Evolutionary conservation across 495 filamentous ascomycete genomes (phyloP).

Genomic region (Aspergillus baeticus): DNA sequence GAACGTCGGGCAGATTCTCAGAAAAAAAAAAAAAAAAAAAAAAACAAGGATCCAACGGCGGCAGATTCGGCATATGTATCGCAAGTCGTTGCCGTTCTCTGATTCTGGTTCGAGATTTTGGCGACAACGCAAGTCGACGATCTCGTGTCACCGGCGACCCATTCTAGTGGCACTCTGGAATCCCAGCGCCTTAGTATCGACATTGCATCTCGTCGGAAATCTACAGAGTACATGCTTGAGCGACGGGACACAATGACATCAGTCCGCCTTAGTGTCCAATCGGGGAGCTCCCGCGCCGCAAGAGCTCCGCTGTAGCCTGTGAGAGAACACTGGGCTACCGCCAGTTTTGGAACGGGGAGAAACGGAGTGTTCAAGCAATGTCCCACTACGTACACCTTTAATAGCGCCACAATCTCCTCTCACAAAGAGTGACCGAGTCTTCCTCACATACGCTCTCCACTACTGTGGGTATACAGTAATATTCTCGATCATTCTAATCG

Average conservation of each 20-base stretch:
- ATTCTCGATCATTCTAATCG: background rate
- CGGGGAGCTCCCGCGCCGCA: background rate
- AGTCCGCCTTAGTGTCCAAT: background rate
- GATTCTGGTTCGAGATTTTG: background rate
- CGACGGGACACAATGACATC: slow-evolving; percentile 1
- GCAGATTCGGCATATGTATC: background rate
- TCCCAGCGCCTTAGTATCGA: too few relatives aligned
- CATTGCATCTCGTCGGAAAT: too few relatives aligned
- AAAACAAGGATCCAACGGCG: background rate
- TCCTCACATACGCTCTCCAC: background rate
- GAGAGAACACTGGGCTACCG: background rate
- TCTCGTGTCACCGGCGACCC: background rate
- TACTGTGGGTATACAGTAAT: background rate
- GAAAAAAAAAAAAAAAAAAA: background rate
- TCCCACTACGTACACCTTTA: background rate
- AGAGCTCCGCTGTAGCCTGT: too few relatives aligned
- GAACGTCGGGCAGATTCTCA: background rate
- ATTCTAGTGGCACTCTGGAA: background rate
- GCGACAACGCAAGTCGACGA: background rate
- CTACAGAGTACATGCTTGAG: background rate
- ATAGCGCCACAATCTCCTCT: background rate
- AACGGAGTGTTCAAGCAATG: background rate
- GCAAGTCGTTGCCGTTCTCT: background rate
- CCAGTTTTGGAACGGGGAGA: background rate
- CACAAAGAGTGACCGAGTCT: background rate